phyloP scores from a whole-genome alignment of 192 early-diverging fungal genomes.

The Backusella psychrophila region DNA sequence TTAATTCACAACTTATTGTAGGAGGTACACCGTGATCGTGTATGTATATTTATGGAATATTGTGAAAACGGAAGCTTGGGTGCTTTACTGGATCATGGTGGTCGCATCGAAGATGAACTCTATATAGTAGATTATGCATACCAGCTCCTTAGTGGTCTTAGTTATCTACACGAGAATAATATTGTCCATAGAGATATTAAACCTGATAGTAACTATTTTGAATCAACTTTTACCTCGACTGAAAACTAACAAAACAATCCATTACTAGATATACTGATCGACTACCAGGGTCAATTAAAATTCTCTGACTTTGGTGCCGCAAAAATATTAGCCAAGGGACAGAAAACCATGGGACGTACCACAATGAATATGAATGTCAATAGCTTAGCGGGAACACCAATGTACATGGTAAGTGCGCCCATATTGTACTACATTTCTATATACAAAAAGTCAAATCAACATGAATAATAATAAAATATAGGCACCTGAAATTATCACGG shows the following conservation, averaged over 20 bases:
- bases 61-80: slow-evolving; percentile 77
- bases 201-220: slow-evolving; percentile 65
- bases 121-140: slow-evolving; percentile 69
- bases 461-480: slow-evolving; percentile 8
- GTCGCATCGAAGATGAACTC: slow-evolving; percentile 73
- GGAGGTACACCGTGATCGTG: slow-evolving; percentile 88
- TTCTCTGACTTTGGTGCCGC: slow-evolving; percentile 91
- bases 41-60: slow-evolving; percentile 92
- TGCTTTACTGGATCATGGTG: slow-evolving; percentile 75
- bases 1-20: slow-evolving; percentile 7
- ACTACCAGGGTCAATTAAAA: slow-evolving; percentile 76
- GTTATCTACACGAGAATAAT: slow-evolving; percentile 79
- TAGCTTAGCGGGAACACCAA: slow-evolving; percentile 58
- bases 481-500: slow-evolving; percentile 82
- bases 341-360: slow-evolving; percentile 54
- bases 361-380: slow-evolving; percentile 57
- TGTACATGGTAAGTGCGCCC: slow-evolving; percentile 54
- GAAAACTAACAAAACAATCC: slow-evolving; percentile 11
- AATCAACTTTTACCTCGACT: not conserved
- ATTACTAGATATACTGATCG: slow-evolving; percentile 69
- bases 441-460: not conserved
- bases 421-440: not conserved
- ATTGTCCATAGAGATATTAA: slow-evolving; percentile 93
- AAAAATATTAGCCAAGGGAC: slow-evolving; percentile 78
- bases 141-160: slow-evolving; percentile 80